phyloP scores from a whole-genome alignment of 129 eudicot genomes.

The Pulicaria dysenterica region DNA sequence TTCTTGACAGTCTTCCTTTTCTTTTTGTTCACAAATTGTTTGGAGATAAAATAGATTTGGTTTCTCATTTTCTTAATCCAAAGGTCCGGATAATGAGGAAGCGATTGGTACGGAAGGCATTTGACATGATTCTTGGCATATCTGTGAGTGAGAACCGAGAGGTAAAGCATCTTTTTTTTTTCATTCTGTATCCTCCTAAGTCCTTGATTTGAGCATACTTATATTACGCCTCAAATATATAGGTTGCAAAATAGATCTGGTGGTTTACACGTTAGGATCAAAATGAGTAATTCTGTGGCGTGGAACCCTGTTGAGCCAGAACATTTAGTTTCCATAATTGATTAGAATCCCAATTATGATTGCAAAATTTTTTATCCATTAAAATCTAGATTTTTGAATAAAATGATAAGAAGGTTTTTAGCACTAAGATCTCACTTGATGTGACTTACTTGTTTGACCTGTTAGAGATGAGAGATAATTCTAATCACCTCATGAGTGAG shows the following conservation, averaged over 20 bases:
- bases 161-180: slow-evolving; percentile 40
- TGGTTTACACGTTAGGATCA: not conserved
- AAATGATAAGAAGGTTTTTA: too few species aligned
- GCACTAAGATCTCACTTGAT: too few species aligned
- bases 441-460: not conserved
- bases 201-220: not conserved
- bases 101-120: slow-evolving; percentile 90
- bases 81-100: slow-evolving; percentile 95
- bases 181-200: not conserved
- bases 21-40: not conserved
- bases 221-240: not conserved
- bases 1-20: not conserved
- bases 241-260: not conserved
- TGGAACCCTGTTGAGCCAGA: not conserved
- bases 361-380: not conserved
- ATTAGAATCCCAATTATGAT: not conserved
- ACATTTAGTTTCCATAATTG: not conserved
- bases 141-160: slow-evolving; percentile 84
- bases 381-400: not conserved
- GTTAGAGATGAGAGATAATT: not conserved
- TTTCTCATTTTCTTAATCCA: slow-evolving; percentile 4
- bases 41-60: not conserved
- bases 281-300: not conserved
- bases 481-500: not conserved
- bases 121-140: slow-evolving; percentile 92